Base-by-base conservation (phyloP, 2,329 filamentous ascomycete species). In the Phoma herbarum region DNA sequence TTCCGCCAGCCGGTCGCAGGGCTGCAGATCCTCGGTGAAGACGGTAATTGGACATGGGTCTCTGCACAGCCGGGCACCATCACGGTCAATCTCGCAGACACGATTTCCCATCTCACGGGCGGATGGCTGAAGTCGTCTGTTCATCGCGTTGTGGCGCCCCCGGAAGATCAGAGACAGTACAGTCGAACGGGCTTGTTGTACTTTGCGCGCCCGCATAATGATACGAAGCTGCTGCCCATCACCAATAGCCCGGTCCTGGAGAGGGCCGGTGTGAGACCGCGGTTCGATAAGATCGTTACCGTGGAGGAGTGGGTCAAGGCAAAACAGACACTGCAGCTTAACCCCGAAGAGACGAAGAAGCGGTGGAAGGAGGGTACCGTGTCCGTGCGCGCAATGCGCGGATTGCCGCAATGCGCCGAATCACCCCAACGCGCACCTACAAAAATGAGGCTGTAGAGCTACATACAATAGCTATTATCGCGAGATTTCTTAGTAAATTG, bases 1-100 rank as follows among this genome's bases (percentile, higher is more conserved):
- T 87, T 88, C 76, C 78, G 84, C 0, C 85, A 87, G 60, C 85
- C 85, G 0, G 82, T 87, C 1, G 83, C 84, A 0, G 84, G 81
- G 0, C 76, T 87, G 1, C 85, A 88, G 63, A 84, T 87, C 25
- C 81, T 70, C 37, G 65, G 67, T 35, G 65, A 67, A 48, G 72
- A 79, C 46, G 77, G 75, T 0, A 68, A 72, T n/a, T 80, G 78
- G 78, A 79, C 75, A 16, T 80, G 75, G 72, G 78, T 80, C 1
- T 69, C 69, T 50, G 73, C 78, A 1, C 73, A 78, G 55, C 77
- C 77, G 3, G 76, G 68, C 1, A 77, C 73, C 22, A 79, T 79
- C 60, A 78, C 77, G 1, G 75, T 79, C 35, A 79, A 79, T 55
- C 75, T 79, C 16, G 76, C 77, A 26, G 77, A 80, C 45, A 75